Base-by-base conservation (phyloP, 164 flowering plant genomes). In the Cinnamomum micranthum region DNA sequence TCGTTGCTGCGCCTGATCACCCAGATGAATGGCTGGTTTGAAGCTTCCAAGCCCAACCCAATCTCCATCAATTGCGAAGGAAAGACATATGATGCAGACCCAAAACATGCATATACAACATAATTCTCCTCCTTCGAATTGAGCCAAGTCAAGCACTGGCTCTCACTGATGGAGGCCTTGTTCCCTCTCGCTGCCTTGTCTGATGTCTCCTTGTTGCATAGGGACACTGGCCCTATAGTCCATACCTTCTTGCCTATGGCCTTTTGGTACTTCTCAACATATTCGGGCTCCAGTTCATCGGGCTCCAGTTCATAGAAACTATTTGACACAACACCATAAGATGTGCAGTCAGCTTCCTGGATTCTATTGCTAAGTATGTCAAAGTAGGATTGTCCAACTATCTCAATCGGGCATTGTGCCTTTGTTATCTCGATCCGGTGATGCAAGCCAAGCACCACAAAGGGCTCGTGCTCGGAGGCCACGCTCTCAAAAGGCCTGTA, bases 61-160 rank as follows among this genome's bases (percentile, higher is more conserved):
- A 87, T 78, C 77, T 90, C 90, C 6, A 80, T 78, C 66, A 85
- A 23, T 24, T 88, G 92, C 0, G 79, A 9, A 19, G 78, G 22
- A 0, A 60, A 0, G 0, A 86, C 41, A 15, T 73, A 71, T 22
- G 78, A 62, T 0, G 79, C 28, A 75, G 88, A 85, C 2, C 94
- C 94, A 10, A 90, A 77, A 68, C 89, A 90, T 2, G 74, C 87
- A 51, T 83, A 90, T 4, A 88, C 50, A 1, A 90, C 91, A 0
- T 89, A 86, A 2, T 72, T 68, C 0, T 77, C 78, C 33, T 77
- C 50, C 65, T 41, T 69, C 0, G 82, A 83, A 72, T 86, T 84
- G 4, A 88, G 85, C 89, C 89, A 90, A 15, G 79, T 69, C 73
- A 83, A 51, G 74, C 86, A 85, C 0, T 76, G 14, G 13, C 62